phyloP scores from a whole-genome alignment of 495 filamentous ascomycete species.

The Friedmanniomyces endolithicus region DNA sequence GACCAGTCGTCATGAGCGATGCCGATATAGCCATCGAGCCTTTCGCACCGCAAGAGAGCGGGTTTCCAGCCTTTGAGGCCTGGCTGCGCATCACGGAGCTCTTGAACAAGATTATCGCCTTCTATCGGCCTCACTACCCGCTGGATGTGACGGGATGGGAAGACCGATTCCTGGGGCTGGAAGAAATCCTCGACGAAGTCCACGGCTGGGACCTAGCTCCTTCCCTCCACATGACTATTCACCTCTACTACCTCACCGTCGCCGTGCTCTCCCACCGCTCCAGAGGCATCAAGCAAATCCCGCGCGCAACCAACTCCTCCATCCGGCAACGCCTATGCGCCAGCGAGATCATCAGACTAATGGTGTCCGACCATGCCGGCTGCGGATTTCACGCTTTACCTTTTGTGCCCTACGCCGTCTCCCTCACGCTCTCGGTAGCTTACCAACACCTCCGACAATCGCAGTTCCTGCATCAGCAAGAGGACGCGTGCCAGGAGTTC shows the following conservation, averaged over 20 bases:
- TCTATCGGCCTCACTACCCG: conserved; percentile 47
- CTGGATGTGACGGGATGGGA: conserved; percentile 38
- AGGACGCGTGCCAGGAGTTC: conserved; percentile 48
- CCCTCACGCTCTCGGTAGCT: conserved; percentile 50
- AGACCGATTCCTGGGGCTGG: conserved; percentile 50
- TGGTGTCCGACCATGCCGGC: conserved; percentile 41
- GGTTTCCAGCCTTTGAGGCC: conserved; percentile 35
- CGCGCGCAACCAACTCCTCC: conserved; percentile 38
- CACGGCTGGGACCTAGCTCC: conserved; percentile 58
- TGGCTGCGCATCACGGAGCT: conserved; percentile 43
- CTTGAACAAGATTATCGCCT: conserved; percentile 51
- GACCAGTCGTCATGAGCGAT: conserved; percentile 54
- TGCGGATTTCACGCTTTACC: conserved; percentile 44
- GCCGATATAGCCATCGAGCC: conserved; percentile 40
- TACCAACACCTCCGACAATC: conserved; percentile 61
- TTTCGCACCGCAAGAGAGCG: conserved; percentile 11
- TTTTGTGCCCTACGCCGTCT: conserved; percentile 54
- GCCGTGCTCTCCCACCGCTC: conserved; percentile 47
- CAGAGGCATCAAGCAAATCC: conserved; percentile 31
- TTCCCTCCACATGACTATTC: conserved; percentile 51
- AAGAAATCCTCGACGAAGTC: conserved; percentile 53
- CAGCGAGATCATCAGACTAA: conserved; percentile 50
- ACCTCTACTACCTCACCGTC: conserved; percentile 59
- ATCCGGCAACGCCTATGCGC: conserved; percentile 52
- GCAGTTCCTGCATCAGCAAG: conserved; percentile 48